Conservation (phyloP, 257 asterid species). For the Scutellaria barbata region DNA sequence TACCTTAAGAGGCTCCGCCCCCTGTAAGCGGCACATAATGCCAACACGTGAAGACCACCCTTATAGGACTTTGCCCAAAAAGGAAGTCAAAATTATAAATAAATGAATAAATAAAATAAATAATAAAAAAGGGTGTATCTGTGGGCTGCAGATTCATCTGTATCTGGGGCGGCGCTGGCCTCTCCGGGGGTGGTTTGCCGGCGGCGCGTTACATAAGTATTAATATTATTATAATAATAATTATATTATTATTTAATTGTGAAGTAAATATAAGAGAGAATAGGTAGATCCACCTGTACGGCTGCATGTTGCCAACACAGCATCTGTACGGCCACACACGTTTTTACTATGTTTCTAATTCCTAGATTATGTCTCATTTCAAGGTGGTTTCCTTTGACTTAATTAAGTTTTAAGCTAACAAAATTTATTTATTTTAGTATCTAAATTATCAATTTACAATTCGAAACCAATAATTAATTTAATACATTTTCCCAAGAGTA, state of each 20-base stretch:
- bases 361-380: background rate
- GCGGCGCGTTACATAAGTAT: slow-evolving; percentile 16
- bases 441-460: background rate
- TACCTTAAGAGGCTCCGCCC: too few relatives aligned
- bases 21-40: slow-evolving; percentile 7
- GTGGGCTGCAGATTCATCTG: slow-evolving; percentile 44
- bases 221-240: background rate
- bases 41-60: slow-evolving; percentile 31
- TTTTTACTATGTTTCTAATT: slow-evolving; percentile 2
- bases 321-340: slow-evolving; percentile 31
- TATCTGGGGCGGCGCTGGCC: slow-evolving; percentile 20
- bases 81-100: background rate
- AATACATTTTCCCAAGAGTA: too few relatives aligned
- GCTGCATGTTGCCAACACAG: slow-evolving; percentile 30
- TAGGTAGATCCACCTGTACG: slow-evolving; percentile 39
- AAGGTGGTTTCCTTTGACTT: background rate
- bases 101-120: too few relatives aligned
- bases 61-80: slow-evolving; percentile 6
- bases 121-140: background rate
- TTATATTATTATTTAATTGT: too few relatives aligned
- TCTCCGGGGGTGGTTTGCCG: slow-evolving; percentile 23
- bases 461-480: too few relatives aligned
- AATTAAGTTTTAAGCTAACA: too few relatives aligned
- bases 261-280: too few relatives aligned
- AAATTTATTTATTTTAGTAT: too few relatives aligned